Evolutionary conservation across 345 rosid genomes (phyloP), one percentile per base, ranked within the genome.

Genomic region (Aurinia saxatilis): DNA sequence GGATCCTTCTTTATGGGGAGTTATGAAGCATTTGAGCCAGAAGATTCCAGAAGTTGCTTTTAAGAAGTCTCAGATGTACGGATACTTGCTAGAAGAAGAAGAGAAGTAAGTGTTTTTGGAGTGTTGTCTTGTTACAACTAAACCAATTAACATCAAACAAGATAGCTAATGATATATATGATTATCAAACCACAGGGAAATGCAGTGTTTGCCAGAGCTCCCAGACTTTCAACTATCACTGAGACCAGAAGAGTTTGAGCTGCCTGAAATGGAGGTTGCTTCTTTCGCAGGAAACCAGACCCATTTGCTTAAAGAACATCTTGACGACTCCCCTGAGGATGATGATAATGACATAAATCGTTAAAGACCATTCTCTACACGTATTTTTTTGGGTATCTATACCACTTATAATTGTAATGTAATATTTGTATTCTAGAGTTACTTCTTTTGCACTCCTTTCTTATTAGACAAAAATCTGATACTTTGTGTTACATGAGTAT

Each of bases 41-140:
- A 93, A 93, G 73, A 85, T 93, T 66, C 96, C 96, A 12, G 97
- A 87, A 76, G 90, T 93, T 66, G 97, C 95, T 44, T 70, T 76
- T 7, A 85, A 79, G 51, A 92, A 92, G 67, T 85, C 93, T 57
- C 91, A 92, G 70, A 87, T 65, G 72, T 85, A 85, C 55, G 95
- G 96, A 39, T 87, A 81, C 79, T 81, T 89, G 59, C 68, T 93
- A 54, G 95, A 87, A 77, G 82, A 89, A 78, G 82, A 92, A 77
- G 98, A 89, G 47, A 90, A 89, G 99, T 93, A 78, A 76, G 97
- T 1, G 2, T 15, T 10, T 45, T n/a, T 42, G 23, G 41, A 36
- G 35, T n/a, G 11, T 57, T 44, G 10, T 50, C 44, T 57, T 17
- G 38, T 40, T 25, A 18, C 19, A 15, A 39, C 19, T 23, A 50